Evolutionary conservation across 495 filamentous ascomycete genomes (phyloP), one percentile per base, ranked within the genome.

Genomic region (Lophiotrema nucula): DNA sequence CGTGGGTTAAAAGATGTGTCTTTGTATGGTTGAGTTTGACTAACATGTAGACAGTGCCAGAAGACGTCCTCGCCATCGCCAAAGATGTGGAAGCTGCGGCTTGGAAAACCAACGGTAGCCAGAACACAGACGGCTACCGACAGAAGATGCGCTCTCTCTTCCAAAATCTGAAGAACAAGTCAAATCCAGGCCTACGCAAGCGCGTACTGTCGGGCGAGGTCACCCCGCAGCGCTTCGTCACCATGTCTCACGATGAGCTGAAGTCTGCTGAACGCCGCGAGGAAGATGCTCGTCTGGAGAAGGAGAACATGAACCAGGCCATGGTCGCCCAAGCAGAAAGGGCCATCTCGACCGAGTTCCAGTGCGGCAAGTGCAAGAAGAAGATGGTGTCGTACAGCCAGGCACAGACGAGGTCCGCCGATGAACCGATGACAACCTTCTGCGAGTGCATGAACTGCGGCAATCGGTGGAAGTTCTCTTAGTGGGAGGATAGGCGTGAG

Each of bases 361-460:
- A 87, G 73, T 98, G 93, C 73, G 82, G 90, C 55, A 88, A 88
- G 74, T 97, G 93, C 70, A 83, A 84, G 37, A 81, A 95, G 79
- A 90, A 88, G 76, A 93, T 89, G 77, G 93, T 98, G 67, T 87
- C 84, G 62, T 98, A 98, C 70, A 91, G 82, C 27, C 93, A 97
- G 74, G 93, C 95, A 24, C 95, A 97, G 77, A 97, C 93, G 4
- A 84, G 95, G 61, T 87, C 83, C 73, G 93, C 93, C 42, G 93
- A 98, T 81, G 93, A 90, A 68, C 87, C 87, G 65, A 88, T 90
- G 87, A 90, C 87, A 50, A 89, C 87, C 2, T 89, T 89, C 68
- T 90, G 87, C 72, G 84, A 87, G 68, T 90, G 87, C 70, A 83
- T 80, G 49, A 77, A 83, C 39, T 90, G 87, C 68, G 87, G 87